Conservation (phyloP, 2,329 filamentous ascomycete genomes). For the Claviceps capensis region DNA sequence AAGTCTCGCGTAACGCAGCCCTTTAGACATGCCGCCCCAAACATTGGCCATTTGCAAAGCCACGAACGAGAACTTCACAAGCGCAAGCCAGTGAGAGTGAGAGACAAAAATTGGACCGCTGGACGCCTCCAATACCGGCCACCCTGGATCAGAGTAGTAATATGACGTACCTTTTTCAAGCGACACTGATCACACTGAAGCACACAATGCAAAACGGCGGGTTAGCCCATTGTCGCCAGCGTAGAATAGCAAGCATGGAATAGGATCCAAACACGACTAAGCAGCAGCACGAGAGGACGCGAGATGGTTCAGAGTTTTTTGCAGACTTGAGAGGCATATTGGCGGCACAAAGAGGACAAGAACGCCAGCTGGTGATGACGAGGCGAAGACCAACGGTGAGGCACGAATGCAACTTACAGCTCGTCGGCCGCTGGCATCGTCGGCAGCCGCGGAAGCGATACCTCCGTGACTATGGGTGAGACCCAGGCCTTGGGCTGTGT, state of each 20-base stretch:
- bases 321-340: background rate
- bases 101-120: background rate
- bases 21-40: background rate
- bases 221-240: conserved; percentile 1
- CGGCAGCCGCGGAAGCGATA: conserved; percentile 18
- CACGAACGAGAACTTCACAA: background rate
- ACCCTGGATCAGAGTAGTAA: conserved; percentile 1
- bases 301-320: background rate
- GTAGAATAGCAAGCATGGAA: background rate
- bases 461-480: background rate
- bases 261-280: background rate
- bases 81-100: background rate
- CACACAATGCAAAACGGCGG: background rate
- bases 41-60: background rate
- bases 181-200: conserved; percentile 32
- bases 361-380: background rate
- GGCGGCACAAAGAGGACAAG: background rate
- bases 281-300: background rate
- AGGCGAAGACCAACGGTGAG: conserved; percentile 4
- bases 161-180: conserved; percentile 23
- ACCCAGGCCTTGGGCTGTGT: conserved; percentile 2
- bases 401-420: conserved; percentile 19
- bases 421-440: conserved; percentile 20
- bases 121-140: background rate
- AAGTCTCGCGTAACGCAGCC: background rate